Base-by-base conservation (phyloP, 2,329 filamentous ascomycete species). In the Ascochyta fabae region DNA sequence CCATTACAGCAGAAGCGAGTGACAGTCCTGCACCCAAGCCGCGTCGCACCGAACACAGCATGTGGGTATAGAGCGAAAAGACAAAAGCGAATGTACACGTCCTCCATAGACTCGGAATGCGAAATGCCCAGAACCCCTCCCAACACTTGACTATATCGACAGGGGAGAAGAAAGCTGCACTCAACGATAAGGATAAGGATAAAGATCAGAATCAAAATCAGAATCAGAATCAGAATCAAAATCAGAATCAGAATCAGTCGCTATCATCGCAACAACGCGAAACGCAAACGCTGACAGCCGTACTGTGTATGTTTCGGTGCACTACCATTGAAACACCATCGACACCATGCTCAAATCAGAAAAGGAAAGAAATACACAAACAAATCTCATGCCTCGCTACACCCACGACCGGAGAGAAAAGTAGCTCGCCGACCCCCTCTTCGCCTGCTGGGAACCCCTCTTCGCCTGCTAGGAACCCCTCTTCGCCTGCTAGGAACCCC, bases 311-410 rank as follows among this genome's bases (percentile, higher is more conserved):
- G 53, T 51, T 56, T 56, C 53, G 53, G 53, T 56, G 53, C 53
- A 56, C 53, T 56, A 56, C 53, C 53, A 56, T 56, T 56, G 53
- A 56, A 56, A 56, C 53, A 56, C 47, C 53, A 38, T 35, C 36
- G 35, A 56, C 53, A 42, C 50, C 50, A 53, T 53, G 50, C 50
- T 48, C n/a, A 51, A 45, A 52, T 22, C 27, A 26, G 19, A 35
- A 46, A 39, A 6, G 22, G 31, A 27, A 33, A 19, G 40, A 12
- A 15, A 2, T 39, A 39, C 15, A 36, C 27, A 46, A 45, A 6
- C 27, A 40, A 29, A 33, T 15, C n/a, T 48, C 39, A 34, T 44
- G 15, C 39, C 19, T 48, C 51, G 13, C 35, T 27, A 53, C 4
- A 54, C 26, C 40, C 19, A 40, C 45, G 40, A 48, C 15, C 13